These are phyloP conservation scores for Heliosperma pusillum DNA, from an alignment of 148 eudicot species.

Conservation along the genomic window DNA sequence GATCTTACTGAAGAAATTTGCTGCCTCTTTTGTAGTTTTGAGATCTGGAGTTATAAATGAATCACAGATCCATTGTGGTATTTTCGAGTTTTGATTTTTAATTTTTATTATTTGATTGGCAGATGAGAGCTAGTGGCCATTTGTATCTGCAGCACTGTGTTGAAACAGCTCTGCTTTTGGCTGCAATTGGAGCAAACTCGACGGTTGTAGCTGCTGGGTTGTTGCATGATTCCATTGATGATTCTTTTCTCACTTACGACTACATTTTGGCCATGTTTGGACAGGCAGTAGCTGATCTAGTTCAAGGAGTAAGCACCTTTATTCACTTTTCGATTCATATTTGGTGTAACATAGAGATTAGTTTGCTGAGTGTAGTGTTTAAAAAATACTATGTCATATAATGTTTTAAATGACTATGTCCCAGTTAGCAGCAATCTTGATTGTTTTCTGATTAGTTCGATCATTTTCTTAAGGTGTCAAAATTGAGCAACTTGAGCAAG, in stretches of 20 bases:
- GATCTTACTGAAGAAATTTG: neutral
- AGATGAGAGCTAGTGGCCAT: slow-evolving; percentile 90
- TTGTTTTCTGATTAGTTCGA: neutral
- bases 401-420: neutral
- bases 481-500: slow-evolving; percentile 89
- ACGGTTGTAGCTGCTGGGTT: slow-evolving; percentile 95
- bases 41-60: neutral
- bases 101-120: slow-evolving; percentile 10
- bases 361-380: neutral
- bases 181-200: slow-evolving; percentile 72
- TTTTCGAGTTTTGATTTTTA: slow-evolving; percentile 6
- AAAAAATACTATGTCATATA: neutral
- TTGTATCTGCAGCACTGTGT: slow-evolving; percentile 93
- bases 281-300: slow-evolving; percentile 76
- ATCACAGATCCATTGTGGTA: too few relatives aligned
- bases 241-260: slow-evolving; percentile 63
- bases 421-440: neutral
- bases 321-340: neutral
- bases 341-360: neutral
- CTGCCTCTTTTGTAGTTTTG: neutral
- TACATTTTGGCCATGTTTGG: slow-evolving; percentile 57
- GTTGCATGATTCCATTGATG: slow-evolving; percentile 89
- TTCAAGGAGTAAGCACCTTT: slow-evolving; percentile 57
- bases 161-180: slow-evolving; percentile 80
- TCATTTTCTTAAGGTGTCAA: slow-evolving; percentile 63